These are phyloP conservation scores for Ichthyophthirius multifiliis DNA, from an alignment of 169 alveolate genomes.

Conservation along the genomic window DNA sequence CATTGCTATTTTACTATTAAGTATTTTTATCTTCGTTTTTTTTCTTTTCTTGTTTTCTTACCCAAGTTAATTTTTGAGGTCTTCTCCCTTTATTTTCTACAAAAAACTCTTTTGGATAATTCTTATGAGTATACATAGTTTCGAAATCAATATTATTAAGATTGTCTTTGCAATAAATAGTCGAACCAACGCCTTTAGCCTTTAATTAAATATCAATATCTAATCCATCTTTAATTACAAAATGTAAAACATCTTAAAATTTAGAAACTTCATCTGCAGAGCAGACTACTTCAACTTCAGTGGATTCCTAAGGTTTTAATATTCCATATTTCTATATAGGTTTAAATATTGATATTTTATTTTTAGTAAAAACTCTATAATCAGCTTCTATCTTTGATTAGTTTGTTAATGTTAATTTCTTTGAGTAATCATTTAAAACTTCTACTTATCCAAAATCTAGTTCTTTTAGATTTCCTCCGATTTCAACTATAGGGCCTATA, in stretches of 20 bases:
- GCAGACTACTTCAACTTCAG: slow-evolving; percentile 83
- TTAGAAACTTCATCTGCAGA: slow-evolving; percentile 90
- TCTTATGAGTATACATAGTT: slow-evolving; percentile 84
- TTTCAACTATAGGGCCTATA: slow-evolving; percentile 83
- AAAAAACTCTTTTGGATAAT: slow-evolving; percentile 75
- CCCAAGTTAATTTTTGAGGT: slow-evolving; percentile 85
- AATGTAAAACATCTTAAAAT: slow-evolving; percentile 83
- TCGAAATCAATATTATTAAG: slow-evolving; percentile 86
- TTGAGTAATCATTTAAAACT: slow-evolving; percentile 79
- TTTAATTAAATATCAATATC: slow-evolving; percentile 83
- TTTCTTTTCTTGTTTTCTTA: slow-evolving; percentile 49
- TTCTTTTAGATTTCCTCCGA: slow-evolving; percentile 61
- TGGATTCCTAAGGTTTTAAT: slow-evolving; percentile 86
- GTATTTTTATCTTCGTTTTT: slow-evolving; percentile 33
- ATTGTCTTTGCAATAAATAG: slow-evolving; percentile 85
- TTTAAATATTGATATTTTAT: slow-evolving; percentile 83
- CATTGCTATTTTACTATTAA: slow-evolving; percentile 53
- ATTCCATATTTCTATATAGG: slow-evolving; percentile 83
- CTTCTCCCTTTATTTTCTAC: slow-evolving; percentile 91
- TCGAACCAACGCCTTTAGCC: slow-evolving; percentile 89
- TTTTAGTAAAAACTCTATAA: slow-evolving; percentile 87
- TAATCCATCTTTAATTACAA: slow-evolving; percentile 89
- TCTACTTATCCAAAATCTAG: slow-evolving; percentile 80
- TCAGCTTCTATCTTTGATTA: slow-evolving; percentile 91
- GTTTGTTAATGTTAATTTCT: slow-evolving; percentile 84